phyloP scores from a whole-genome alignment of 139 green algal species.

The Auxenochlorella pyrenoidosa region DNA sequence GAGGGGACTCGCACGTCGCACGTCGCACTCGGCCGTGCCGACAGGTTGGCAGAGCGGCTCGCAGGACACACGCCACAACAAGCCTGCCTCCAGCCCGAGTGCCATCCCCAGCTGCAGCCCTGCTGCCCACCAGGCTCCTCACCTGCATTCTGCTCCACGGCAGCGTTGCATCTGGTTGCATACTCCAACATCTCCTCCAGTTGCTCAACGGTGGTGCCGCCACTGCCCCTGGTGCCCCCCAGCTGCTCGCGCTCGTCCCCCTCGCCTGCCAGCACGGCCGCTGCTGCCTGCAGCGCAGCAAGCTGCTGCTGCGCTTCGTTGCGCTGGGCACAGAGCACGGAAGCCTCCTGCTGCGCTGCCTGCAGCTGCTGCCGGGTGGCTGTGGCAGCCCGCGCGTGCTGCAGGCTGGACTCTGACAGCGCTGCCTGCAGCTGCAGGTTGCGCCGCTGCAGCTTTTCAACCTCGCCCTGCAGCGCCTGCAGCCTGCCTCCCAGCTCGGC shows the following conservation, averaged over 20 bases:
- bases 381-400: neutral
- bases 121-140: neutral
- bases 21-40: too few species aligned
- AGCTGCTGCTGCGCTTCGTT: neutral
- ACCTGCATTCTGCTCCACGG: constrained; percentile 23
- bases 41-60: too few species aligned
- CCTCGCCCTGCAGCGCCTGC: neutral
- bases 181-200: constrained; percentile 24
- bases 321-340: neutral
- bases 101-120: neutral
- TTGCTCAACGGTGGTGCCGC: neutral
- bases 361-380: neutral
- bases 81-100: neutral
- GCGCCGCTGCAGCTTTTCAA: constrained; percentile 26
- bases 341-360: neutral
- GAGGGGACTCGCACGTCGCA: too few species aligned
- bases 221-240: neutral
- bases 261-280: neutral
- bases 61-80: too few species aligned
- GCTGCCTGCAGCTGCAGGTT: constrained; percentile 37
- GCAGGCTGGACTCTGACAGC: constrained; percentile 25
- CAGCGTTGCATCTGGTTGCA: neutral
- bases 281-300: neutral
- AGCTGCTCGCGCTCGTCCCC: neutral
- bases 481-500: too few species aligned